Evolutionary conservation across 768 basidiomycete genomes (phyloP).

Genomic region (Leucocoprinus sp.): DNA sequence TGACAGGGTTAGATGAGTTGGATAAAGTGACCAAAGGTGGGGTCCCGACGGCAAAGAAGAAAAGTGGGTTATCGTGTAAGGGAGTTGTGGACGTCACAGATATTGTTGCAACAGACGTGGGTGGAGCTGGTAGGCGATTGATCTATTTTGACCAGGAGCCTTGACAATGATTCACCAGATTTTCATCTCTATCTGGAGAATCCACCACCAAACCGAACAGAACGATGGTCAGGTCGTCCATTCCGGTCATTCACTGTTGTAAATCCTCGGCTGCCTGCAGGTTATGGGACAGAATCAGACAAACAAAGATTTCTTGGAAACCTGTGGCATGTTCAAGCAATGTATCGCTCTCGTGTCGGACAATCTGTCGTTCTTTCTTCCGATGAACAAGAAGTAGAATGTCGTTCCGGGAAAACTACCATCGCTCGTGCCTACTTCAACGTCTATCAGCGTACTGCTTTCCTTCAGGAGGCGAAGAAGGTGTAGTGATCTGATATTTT

Average conservation of each 20-base stretch:
- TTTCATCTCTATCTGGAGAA: slow-evolving; percentile 80
- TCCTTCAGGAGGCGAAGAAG: slow-evolving; percentile 73
- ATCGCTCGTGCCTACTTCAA: slow-evolving; percentile 83
- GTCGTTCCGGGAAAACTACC: slow-evolving; percentile 49
- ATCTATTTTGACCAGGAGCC: background rate
- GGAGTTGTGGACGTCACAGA: slow-evolving; percentile 82
- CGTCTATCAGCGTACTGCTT: slow-evolving; percentile 76
- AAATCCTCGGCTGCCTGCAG: slow-evolving; percentile 58
- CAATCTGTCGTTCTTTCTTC: slow-evolving; percentile 67
- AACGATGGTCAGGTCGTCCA: slow-evolving; percentile 82
- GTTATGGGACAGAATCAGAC: slow-evolving; percentile 55
- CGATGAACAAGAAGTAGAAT: slow-evolving; percentile 72
- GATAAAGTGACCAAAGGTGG: slow-evolving; percentile 64
- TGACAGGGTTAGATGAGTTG: slow-evolving; percentile 72
- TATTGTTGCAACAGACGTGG: slow-evolving; percentile 74
- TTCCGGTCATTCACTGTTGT: slow-evolving; percentile 77
- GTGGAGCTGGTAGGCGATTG: slow-evolving; percentile 63
- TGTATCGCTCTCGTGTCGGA: slow-evolving; percentile 61
- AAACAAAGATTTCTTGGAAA: slow-evolving; percentile 84
- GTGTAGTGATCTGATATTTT: slow-evolving; percentile 29
- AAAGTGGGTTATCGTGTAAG: slow-evolving; percentile 75
- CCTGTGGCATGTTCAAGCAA: slow-evolving; percentile 83
- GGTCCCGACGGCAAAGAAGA: slow-evolving; percentile 60
- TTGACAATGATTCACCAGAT: slow-evolving; percentile 35
- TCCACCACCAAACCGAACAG: slow-evolving; percentile 73